Base-by-base conservation (phyloP, 306 rosid genomes). In the Vachellia collinsii region DNA sequence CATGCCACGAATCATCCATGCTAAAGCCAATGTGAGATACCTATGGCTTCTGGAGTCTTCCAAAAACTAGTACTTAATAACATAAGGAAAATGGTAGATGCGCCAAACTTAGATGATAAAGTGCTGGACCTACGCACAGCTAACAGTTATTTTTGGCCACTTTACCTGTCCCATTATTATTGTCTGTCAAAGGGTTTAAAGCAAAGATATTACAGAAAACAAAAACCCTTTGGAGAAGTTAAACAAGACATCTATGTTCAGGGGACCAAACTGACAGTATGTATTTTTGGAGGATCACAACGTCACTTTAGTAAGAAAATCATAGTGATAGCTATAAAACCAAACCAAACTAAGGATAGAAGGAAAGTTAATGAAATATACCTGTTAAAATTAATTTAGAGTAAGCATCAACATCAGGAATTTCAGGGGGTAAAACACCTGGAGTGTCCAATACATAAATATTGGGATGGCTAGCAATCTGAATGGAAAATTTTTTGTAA, bases 391-490 rank as follows among this genome's bases (percentile, higher is more conserved):
- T 85, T 83, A 94, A 87, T 86, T 92, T 92, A 71, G 88, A 83
- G 81, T 86, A 86, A 77, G 88, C 79, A 77, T 87, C 93, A 58
- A 41, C 56, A 81, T 91, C 90, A 36, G 83, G 85, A 88, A 90
- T 85, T 78, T 85, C 71, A 10, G 88, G 91, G 68, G 94, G 89
- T 83, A 92, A 88, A 81, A 94, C 74, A 69, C 93, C 93, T 25
- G 98, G 98, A 71, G 98, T 87, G 86, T 94, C 98, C 89, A 94
- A 77, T 44, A 92, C 91, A 69, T 90, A 94, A 13, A 92, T 78
- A 87, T 88, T 94, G 90, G 97, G 98, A 88, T 92, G 97, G 82
- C 98, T 94, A 80, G 87, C 98, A 71, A 94, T 90, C 98, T 94
- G 94, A 56, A 88, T 66, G 61, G 39, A 53, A 82, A 71, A 81